Percentiles rank a stretch among this genome's conserved stretches.
Evolutionary conservation across 202 grass and related monocot species (phyloP).

Genomic region (Panicum virgatum): DNA sequence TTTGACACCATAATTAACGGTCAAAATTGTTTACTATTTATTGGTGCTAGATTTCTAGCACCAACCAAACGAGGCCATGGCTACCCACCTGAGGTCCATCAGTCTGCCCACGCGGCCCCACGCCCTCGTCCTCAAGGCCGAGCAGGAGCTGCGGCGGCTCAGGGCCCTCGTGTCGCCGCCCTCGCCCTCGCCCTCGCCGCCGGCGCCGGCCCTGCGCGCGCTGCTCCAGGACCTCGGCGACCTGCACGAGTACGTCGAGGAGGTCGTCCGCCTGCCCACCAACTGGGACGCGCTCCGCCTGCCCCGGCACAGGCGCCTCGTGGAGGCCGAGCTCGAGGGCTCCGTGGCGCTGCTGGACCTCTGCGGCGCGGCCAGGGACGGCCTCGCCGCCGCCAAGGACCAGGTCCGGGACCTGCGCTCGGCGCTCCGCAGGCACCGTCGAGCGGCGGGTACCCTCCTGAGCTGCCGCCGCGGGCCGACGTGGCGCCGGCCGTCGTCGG

Average conservation of each 20-base stretch:
- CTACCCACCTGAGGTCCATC: slow-evolving; percentile 14
- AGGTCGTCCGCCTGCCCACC: neutral
- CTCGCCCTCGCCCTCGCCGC: neutral
- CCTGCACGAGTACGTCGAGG: slow-evolving; percentile 24
- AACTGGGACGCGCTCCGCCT: slow-evolving; percentile 28
- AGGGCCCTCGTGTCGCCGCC: neutral
- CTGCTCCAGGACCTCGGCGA: slow-evolving; percentile 21
- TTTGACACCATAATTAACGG: no score
- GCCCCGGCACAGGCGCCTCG: neutral
- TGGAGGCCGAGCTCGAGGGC: slow-evolving; percentile 7
- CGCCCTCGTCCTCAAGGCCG: slow-evolving; percentile 20
- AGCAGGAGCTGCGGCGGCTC: slow-evolving; percentile 11
- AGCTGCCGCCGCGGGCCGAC: neutral
- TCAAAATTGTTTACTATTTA: no score
- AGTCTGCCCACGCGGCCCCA: slow-evolving; percentile 24
- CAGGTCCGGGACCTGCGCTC: neutral
- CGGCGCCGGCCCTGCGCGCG: neutral
- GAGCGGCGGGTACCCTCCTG: neutral
- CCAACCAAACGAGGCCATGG: no score
- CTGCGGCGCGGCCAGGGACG: neutral
- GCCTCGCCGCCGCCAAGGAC: slow-evolving; percentile 14
- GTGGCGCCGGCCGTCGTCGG: neutral
- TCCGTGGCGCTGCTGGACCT: slow-evolving; percentile 20
- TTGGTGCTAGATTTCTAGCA: no score
- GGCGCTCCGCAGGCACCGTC: neutral